A percentile compares a stretch with the other conserved stretches of the same genome.
Evolutionary conservation across 2,329 filamentous ascomycete genomes (phyloP).

Genomic region (Fusarium nygamai): DNA sequence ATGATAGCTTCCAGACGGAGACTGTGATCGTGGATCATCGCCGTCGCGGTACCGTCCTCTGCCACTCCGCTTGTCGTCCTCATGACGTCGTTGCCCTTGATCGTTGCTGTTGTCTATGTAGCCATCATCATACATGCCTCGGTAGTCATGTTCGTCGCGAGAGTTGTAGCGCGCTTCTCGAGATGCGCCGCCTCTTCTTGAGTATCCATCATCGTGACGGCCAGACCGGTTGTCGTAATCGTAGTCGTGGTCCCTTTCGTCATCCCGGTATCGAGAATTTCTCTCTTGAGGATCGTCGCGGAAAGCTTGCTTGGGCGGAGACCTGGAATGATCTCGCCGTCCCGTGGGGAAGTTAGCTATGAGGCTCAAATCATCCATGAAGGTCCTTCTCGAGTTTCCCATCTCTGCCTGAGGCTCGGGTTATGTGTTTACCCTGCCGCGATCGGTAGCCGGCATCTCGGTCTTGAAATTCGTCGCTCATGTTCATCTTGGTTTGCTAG

Average conservation of each 20-base stretch:
- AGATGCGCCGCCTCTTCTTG: conserved; percentile 34
- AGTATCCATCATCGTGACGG: conserved; percentile 44
- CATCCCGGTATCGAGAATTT: conserved; percentile 40
- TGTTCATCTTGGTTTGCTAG: conserved; percentile 37
- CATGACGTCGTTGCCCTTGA: conserved; percentile 36
- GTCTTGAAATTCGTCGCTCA: conserved; percentile 40
- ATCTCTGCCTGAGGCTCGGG: conserved; percentile 46
- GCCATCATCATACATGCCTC: conserved; percentile 53
- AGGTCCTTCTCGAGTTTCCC: conserved; percentile 40
- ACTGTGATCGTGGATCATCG: conserved; percentile 38
- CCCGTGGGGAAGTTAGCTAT: conserved; percentile 58
- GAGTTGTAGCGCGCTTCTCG: conserved; percentile 41
- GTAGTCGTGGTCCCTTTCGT: conserved; percentile 37
- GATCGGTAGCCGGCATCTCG: conserved; percentile 55
- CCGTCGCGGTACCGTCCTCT: conserved; percentile 34
- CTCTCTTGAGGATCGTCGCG: conserved; percentile 48
- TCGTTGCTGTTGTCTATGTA: conserved; percentile 43
- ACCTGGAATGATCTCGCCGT: conserved; percentile 56
- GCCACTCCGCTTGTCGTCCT: conserved; percentile 32
- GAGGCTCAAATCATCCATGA: conserved; percentile 48
- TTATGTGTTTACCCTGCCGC: conserved; percentile 61
- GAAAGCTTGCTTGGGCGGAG: conserved; percentile 53
- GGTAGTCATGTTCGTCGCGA: conserved; percentile 48
- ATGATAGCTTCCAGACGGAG: conserved; percentile 40
- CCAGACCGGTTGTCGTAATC: conserved; percentile 40